Base-by-base conservation (phyloP, 495 filamentous ascomycete species). In the Penicillium paradoxum region DNA sequence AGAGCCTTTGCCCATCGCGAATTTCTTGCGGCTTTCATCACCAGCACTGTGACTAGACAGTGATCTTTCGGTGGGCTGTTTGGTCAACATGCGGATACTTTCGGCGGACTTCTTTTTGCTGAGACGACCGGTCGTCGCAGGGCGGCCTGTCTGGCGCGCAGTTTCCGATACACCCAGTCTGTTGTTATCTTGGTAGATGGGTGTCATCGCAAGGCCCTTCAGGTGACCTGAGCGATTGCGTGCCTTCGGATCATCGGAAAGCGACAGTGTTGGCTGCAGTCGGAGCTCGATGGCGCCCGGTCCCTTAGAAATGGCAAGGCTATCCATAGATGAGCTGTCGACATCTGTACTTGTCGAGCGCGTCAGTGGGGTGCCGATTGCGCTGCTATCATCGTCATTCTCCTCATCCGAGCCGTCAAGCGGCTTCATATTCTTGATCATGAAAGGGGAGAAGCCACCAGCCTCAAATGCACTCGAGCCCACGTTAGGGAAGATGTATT, bases 401-500 rank as follows among this genome's bases (percentile, higher is more conserved):
- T 60, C 66, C n/a, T 83, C 81, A 24, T 86, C 84, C 0, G 78
- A 80, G 3, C 66, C 73, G 43, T 78, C 76, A 9, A 73, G 46
- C 0, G 85, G 78, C 49, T 84, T 73, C 60, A 86, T 85, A 41
- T 92, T 82, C 66, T 88, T 93, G 58, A 91, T 78, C 68, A 91
- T 82, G 66, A 92, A 89, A 5, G 92, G 89, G 24, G 87, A 90
- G 65, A 85, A 84, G 15, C 83, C 81, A 40, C 83, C 81, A 61
- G 84, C 83, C 51, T 82, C 82, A 54, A 74, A 73, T 3, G 73
- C 72, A 47, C 76, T 76, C 19, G 83, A 74, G 21, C 81, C 84
- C 40, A 82, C 79, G 29, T 87, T 89, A 0, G 93, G 93, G 72
- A 99, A 99, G 54, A 97, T 89, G 71, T 99, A 99, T 68, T 97